Evolutionary conservation across 371 early-diverging fungal genomes (phyloP).

Genomic region (Syncephalastrum contaminatum): DNA sequence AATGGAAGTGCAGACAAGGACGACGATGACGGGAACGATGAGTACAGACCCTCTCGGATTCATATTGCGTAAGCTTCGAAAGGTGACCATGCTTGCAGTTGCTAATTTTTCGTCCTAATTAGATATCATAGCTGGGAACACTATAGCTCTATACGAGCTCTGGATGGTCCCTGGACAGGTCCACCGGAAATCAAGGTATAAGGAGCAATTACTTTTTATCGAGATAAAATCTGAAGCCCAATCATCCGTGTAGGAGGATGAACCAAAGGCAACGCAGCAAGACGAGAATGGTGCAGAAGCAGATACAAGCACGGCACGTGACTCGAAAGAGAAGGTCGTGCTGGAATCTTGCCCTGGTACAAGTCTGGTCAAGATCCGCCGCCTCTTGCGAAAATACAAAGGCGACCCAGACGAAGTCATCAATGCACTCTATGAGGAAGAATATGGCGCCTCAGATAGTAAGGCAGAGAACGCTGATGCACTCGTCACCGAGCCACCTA

Average conservation of each 20-base stretch:
- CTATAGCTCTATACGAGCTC: slow-evolving; percentile 75
- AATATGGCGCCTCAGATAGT: too few relatives aligned
- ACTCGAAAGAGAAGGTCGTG: slow-evolving; percentile 48
- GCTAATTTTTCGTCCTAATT: too few relatives aligned
- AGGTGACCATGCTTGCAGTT: neutral
- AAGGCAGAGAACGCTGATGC: too few relatives aligned
- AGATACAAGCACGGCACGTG: slow-evolving; percentile 13
- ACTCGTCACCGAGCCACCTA: too few relatives aligned
- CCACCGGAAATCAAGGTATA: slow-evolving; percentile 55
- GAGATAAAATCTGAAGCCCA: neutral
- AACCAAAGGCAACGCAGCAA: slow-evolving; percentile 6
- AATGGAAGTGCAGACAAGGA: slow-evolving; percentile 17
- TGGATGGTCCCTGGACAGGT: slow-evolving; percentile 63
- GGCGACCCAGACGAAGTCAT: slow-evolving; percentile 56
- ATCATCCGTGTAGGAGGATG: neutral
- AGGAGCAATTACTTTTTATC: neutral
- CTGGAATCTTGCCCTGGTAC: slow-evolving; percentile 46
- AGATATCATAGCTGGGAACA: slow-evolving; percentile 87
- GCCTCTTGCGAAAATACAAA: slow-evolving; percentile 47
- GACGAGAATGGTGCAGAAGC: slow-evolving; percentile 23
- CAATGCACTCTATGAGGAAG: slow-evolving; percentile 46
- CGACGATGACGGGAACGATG: slow-evolving; percentile 33
- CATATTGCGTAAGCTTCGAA: slow-evolving; percentile 69
- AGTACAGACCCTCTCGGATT: slow-evolving; percentile 25
- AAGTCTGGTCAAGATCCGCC: slow-evolving; percentile 46